These are phyloP conservation scores for Penicillium sp. DNA, from an alignment of 2,329 filamentous ascomycete species.

Conservation along the genomic window DNA sequence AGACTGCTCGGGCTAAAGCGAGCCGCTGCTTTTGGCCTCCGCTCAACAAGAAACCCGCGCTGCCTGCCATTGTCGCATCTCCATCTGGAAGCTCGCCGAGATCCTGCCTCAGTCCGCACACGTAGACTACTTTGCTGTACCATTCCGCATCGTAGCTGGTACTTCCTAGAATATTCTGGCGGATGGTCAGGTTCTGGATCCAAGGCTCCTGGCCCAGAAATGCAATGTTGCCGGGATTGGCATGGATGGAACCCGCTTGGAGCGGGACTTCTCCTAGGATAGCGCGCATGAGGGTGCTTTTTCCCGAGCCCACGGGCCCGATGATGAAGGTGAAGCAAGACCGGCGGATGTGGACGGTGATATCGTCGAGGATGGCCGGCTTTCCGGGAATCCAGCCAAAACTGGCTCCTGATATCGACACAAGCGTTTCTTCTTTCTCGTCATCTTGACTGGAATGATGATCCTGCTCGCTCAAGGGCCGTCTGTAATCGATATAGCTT, in stretches of 20 bases:
- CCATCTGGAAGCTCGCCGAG: conserved; percentile 45
- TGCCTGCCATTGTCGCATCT: conserved; percentile 54
- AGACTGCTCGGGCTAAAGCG: conserved; percentile 58
- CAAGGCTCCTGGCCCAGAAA: conserved; percentile 49
- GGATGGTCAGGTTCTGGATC: conserved; percentile 47
- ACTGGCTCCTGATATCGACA: too few species aligned
- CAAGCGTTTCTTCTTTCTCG: too few species aligned
- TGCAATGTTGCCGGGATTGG: conserved; percentile 38
- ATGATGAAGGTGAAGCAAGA: conserved; percentile 54
- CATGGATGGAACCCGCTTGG: conserved; percentile 37
- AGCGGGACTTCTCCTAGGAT: conserved; percentile 50
- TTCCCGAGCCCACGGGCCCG: conserved; percentile 58
- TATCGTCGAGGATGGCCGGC: conserved; percentile 45
- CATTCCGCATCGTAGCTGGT: conserved; percentile 41
- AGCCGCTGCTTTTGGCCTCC: conserved; percentile 59
- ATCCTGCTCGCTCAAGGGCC: conserved; percentile 25
- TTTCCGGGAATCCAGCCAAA: conserved; percentile 54
- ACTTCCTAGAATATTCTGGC: conserved; percentile 46
- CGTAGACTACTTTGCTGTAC: conserved; percentile 42
- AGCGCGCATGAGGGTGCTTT: conserved; percentile 55
- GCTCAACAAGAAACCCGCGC: conserved; percentile 56
- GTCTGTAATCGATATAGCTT: conserved; percentile 32
- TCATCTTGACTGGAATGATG: conserved; percentile 21
- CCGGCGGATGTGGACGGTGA: conserved; percentile 47
- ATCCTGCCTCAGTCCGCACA: conserved; percentile 45